These are phyloP conservation scores for Leccinum subatratum DNA, from an alignment of 1,284 basidiomycete species.

Conservation along the genomic window DNA sequence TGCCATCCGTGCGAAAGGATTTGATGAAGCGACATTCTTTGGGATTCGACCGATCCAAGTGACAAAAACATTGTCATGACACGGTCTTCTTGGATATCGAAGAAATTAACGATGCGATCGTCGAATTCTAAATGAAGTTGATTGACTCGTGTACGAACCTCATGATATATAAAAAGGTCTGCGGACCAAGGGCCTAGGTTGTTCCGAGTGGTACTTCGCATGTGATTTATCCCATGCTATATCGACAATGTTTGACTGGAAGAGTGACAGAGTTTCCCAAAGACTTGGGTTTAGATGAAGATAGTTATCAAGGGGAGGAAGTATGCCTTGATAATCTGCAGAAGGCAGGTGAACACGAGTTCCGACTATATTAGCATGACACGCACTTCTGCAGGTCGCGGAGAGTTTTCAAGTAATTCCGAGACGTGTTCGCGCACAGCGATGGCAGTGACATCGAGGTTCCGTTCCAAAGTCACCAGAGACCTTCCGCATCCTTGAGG, in stretches of 20 bases:
- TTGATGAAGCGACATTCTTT: too few relatives aligned
- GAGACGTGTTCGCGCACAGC: constrained; percentile 62
- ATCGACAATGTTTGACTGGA: constrained; percentile 39
- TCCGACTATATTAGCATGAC: background rate
- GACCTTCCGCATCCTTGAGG: constrained; percentile 57
- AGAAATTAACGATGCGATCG: constrained; percentile 13
- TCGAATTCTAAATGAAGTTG: constrained; percentile 34
- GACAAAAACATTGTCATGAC: too few relatives aligned
- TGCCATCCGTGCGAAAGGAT: too few relatives aligned
- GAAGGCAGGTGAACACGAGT: constrained; percentile 3
- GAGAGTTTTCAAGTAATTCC: constrained; percentile 58
- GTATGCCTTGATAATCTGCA: constrained; percentile 57
- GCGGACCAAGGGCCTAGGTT: constrained; percentile 52
- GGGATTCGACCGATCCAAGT: too few relatives aligned
- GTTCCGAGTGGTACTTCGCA: constrained; percentile 55
- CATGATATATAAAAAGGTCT: constrained; percentile 58
- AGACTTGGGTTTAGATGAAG: constrained; percentile 53
- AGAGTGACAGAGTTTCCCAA: constrained; percentile 47
- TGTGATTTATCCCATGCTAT: constrained; percentile 54
- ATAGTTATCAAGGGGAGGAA: constrained; percentile 47
- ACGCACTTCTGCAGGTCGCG: constrained; percentile 62
- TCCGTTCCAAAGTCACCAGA: constrained; percentile 57
- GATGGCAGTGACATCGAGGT: constrained; percentile 68
- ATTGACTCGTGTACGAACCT: constrained; percentile 48
- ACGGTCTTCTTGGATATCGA: constrained; percentile 14